Base-by-base conservation (phyloP, 192 early-diverging fungal species). In the Entophlyctis luteolus region DNA sequence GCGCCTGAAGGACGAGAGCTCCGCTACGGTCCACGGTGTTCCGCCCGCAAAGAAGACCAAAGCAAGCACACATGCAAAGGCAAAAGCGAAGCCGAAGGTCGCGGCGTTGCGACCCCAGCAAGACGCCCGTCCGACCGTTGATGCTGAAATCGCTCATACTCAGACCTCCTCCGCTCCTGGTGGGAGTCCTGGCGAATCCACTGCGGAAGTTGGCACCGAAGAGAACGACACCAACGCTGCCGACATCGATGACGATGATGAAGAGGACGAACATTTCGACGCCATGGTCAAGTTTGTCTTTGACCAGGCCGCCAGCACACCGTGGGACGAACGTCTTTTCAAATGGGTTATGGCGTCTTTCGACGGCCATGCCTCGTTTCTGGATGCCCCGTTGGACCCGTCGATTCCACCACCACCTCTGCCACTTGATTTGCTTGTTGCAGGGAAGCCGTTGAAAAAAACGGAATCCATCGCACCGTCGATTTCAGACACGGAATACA, bases 101-200 rank as follows among this genome's bases (percentile, higher is more conserved):
- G 22, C 25, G 55, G 4, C 31, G 14, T 60, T 10, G 39, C 18
- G 32, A 32, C 8, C 6, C 58, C 14, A 36, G 14, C 33, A 14
- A 29, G 55, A 25, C 16, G 18, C 18, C 52, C 52, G 25, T 20
- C 25, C 55, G 33, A 36, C 55, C 33, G 55, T 18, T n/a, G 55
- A 2, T 25, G 28, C 27, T 18, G 14, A 6, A 60, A 12, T 1
- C 50, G 22, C 50, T 14, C 16, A 16, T 12, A 45, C 10, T n/a
- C 10, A 45, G 42, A 10, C 42, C n/a, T 45, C 42, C 37, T 78
- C 10, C 10, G 42, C 42, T 10, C n/a, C 42, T n/a, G n/a, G 31
- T 95, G 87, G 79, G 87, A 81, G 70, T 82, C 92, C 47, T 92
- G 96, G 73, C 16, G 84, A 93, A 62, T 92, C 83, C 82, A 79